Evolutionary conservation across 768 basidiomycete species (phyloP), one percentile per base, ranked within the genome.

Genomic region (Collybia nuda): DNA sequence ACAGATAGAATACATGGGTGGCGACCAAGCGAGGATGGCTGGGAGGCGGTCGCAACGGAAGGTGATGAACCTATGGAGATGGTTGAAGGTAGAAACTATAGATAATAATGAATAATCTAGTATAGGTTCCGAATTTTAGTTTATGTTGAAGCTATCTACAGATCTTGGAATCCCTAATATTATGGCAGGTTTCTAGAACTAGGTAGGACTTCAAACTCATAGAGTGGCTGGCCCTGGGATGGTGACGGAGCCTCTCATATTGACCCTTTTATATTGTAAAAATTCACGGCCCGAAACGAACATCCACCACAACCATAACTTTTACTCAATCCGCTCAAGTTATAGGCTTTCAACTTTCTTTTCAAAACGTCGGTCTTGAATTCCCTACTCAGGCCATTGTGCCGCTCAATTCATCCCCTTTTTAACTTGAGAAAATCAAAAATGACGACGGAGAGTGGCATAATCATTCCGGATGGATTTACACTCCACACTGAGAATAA

Each of bases 401-500:
- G 63, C 62, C 63, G 54, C 47, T 39, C 51, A 21, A 39, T 42
- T 40, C 14, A 32, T 32, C 47, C 17, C 11, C 46, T 38, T 18
- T 37, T 37, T 9, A 21, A 15, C 41, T n/a, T 29, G 42, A 37
- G 48, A 26, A 29, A 42, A 40, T 39, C 47, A 43, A 54, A 17
- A 46, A 67, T 67, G 66, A 55, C 64, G 19, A 54, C 58, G 18
- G 61, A 56, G 17, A 58, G 54, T 55, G 51, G 56, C 51, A 62
- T 73, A 38, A 58, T 60, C 40, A 64, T 91, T 35, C 91, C 91
- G 1, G 82, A 85, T 51, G 91, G 89, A 18, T 89, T 83, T 67
- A 81, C 78, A 9, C 73, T 93, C 52, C 87, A 93, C 69, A 85
- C 84, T 7, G 90, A 93, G 70, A 92, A 90, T 66, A 84, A 80